These are phyloP conservation scores for Apophysomyces ossiformis DNA, from an alignment of 371 early-diverging fungal species.

Conservation along the genomic window DNA sequence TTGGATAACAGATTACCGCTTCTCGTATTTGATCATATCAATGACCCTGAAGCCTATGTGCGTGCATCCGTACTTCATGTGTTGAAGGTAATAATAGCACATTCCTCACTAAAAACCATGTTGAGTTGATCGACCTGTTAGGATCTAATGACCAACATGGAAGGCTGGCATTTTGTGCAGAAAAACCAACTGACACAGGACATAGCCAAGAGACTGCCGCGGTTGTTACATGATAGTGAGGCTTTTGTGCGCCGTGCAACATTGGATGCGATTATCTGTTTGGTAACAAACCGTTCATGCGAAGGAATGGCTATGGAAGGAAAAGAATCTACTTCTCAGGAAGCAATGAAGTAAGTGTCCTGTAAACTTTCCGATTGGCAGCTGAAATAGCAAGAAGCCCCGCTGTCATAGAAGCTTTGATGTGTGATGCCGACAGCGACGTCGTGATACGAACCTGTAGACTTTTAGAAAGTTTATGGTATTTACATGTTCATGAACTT, in stretches of 20 bases:
- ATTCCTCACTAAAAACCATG: neutral
- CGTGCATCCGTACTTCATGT: slow-evolving; percentile 57
- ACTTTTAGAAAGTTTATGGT: slow-evolving; percentile 56
- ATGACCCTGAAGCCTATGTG: slow-evolving; percentile 61
- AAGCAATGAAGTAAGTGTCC: slow-evolving; percentile 34
- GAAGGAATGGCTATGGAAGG: slow-evolving; percentile 38
- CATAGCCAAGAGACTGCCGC: slow-evolving; percentile 41
- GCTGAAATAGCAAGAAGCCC: slow-evolving; percentile 33
- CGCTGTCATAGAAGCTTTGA: slow-evolving; percentile 40
- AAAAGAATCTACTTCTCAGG: slow-evolving; percentile 15
- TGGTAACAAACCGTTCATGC: slow-evolving; percentile 52
- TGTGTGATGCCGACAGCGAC: slow-evolving; percentile 64
- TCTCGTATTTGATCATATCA: slow-evolving; percentile 47
- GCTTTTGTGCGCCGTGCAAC: slow-evolving; percentile 66
- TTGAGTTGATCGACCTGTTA: neutral
- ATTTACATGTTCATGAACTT: slow-evolving; percentile 40
- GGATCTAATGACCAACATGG: slow-evolving; percentile 36
- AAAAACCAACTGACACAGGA: slow-evolving; percentile 29
- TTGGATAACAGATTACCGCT: slow-evolving; percentile 50
- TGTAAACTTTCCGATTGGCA: neutral
- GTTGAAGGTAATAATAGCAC: slow-evolving; percentile 34
- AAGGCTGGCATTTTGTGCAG: slow-evolving; percentile 49
- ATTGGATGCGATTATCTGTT: slow-evolving; percentile 58
- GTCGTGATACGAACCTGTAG: slow-evolving; percentile 56
- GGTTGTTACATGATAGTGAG: slow-evolving; percentile 58